Base-by-base conservation (phyloP, 768 basidiomycete genomes). In the Lactarius sanguifluus region DNA sequence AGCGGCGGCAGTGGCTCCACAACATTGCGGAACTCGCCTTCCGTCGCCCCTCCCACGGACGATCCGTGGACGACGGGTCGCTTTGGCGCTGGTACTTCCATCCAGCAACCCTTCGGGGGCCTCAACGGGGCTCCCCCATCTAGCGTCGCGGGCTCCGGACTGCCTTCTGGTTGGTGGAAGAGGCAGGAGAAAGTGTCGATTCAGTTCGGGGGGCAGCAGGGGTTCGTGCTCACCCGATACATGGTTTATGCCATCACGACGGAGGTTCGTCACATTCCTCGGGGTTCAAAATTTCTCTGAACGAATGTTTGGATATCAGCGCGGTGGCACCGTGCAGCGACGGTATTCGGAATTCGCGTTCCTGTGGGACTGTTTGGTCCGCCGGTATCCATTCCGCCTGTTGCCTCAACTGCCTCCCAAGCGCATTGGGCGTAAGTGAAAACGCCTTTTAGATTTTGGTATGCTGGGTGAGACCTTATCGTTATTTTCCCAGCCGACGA, bases 341-440 rank as follows among this genome's bases (percentile, higher is more conserved):
- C 85, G 97, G 64, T 99, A 98, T 76, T 94, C 92, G 8, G 97
- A 99, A 75, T 99, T 98, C 75, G 84, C 83, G 12, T 95, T 90
- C 76, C 80, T 98, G 32, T 91, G 92, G 86, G 95, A 98, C 69
- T 89, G 87, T 69, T 81, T 99, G 54, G 76, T 85, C 60, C 86
- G 88, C 70, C 85, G 95, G 62, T 98, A 98, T 79, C 96, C 97
- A 1, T 98, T 98, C 84, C 87, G 97, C 57, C 79, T 98, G 30
- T 83, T 98, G 69, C 88, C 92, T 20, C 79, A 85, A 3, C 78
- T 98, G 36, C 97, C 97, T 18, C 97, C 97, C 0, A 98, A 98
- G 76, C 85, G 94, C 56, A 82, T 98, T 68, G 92, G 92, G 76
- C 87, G 93, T 94, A 71, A 80, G 92, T 81, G 36, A 13, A 23